Conservation (phyloP, 805 yeast species). For the Groenewaldozyma salmanticensis region DNA sequence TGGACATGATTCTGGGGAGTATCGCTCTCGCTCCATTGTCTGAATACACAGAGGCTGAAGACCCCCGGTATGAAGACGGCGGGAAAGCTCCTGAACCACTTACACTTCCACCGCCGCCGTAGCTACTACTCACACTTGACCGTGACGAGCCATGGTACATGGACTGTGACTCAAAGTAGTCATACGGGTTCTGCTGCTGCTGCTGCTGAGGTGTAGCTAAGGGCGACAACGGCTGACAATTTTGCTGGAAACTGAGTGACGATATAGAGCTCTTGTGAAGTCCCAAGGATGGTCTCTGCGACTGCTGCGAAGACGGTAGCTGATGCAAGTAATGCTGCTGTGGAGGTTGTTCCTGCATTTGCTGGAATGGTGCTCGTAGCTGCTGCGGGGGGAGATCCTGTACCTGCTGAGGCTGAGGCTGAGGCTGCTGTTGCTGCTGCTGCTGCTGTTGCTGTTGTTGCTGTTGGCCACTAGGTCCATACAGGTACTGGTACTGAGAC, state of each 20-base stretch:
- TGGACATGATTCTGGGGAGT: not conserved
- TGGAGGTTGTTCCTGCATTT: constrained; percentile 1
- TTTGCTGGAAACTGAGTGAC: not conserved
- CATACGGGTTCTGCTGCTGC: constrained; percentile 1
- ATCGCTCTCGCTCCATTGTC: too few species aligned
- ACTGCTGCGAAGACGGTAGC: not conserved
- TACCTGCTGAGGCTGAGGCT: constrained; percentile 3
- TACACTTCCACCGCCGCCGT: not conserved
- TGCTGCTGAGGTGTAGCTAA: constrained; percentile 3
- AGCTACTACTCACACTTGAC: not conserved
- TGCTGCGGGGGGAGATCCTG: constrained; percentile 4
- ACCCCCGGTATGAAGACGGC: not conserved
- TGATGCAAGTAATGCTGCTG: too few species aligned
- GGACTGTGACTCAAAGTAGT: not conserved
- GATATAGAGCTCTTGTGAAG: not conserved
- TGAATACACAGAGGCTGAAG: not conserved
- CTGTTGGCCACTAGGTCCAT: constrained; percentile 3
- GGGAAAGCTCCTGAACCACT: not conserved
- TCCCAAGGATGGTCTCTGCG: not conserved
- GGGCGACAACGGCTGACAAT: constrained; percentile 8
- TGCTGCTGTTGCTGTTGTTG: constrained; percentile 5
- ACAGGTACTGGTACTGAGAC: constrained; percentile 4
- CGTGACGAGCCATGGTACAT: not conserved
- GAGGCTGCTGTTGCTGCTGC: constrained; percentile 9
- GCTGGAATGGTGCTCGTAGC: constrained; percentile 1